Evolutionary conservation across 345 rosid genomes (phyloP).

Genomic region (Orychophragmus violaceus): DNA sequence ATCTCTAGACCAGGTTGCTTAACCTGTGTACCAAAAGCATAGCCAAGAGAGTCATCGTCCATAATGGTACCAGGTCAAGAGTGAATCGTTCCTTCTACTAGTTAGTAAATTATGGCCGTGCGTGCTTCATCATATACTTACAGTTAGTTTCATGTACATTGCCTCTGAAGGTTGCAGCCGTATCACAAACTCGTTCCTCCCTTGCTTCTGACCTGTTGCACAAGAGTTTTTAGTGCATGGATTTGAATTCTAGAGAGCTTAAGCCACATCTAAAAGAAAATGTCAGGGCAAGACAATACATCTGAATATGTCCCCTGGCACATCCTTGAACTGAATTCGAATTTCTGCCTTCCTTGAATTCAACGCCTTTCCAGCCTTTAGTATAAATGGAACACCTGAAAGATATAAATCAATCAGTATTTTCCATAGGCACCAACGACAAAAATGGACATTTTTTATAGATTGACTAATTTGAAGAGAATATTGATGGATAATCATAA

Average conservation of each 20-base stretch:
- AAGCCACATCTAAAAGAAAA: not conserved
- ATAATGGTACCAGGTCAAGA: not conserved
- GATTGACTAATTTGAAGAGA: not conserved
- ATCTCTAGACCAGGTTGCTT: conserved; percentile 97
- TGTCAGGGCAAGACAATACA: conserved; percentile 34
- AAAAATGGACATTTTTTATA: not conserved
- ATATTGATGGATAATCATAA: not conserved
- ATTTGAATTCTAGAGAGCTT: not conserved
- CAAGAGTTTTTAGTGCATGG: not conserved
- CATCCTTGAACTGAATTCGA: conserved; percentile 95
- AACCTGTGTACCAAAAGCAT: conserved; percentile 50
- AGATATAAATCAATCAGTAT: conserved; percentile 9
- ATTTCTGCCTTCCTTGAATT: conserved; percentile 97
- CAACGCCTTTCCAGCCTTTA: conserved; percentile 97
- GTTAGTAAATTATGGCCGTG: not conserved
- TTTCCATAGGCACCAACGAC: not conserved
- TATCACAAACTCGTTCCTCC: conserved; percentile 95
- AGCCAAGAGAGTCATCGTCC: conserved; percentile 9
- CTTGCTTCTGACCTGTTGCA: conserved; percentile 74
- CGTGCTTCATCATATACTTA: conserved; percentile 33
- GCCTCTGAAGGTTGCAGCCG: conserved; percentile 97
- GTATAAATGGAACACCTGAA: conserved; percentile 89
- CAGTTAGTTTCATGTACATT: conserved; percentile 94
- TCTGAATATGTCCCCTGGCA: conserved; percentile 94
- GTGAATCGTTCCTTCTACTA: not conserved